Percentiles rank a stretch among this genome's conserved stretches.
Conservation (phyloP, 352 stramenopile genomes). For the Elongisporangium undulatum region DNA sequence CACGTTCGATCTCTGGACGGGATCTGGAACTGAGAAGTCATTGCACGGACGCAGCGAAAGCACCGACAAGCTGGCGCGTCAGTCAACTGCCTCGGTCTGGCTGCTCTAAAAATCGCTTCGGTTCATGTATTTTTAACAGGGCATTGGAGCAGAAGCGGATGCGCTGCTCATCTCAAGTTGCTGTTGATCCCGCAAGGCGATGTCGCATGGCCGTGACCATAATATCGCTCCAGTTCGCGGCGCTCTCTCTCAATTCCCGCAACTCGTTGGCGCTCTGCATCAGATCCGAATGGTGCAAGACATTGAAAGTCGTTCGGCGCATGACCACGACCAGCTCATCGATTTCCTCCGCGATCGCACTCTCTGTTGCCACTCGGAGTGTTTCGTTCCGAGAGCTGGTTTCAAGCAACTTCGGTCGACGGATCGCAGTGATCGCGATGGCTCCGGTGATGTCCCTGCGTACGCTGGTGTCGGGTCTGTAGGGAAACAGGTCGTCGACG, state of each 20-base stretch:
- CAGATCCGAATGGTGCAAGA: slow-evolving; percentile 25
- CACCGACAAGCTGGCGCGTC: no score
- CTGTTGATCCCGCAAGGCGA: background rate
- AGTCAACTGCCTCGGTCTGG: no score
- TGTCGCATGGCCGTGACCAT: slow-evolving; percentile 1
- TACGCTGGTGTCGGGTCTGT: slow-evolving; percentile 29
- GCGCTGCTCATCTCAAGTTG: no score
- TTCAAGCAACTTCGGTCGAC: no score
- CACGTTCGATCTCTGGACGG: no score
- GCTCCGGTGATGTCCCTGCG: slow-evolving; percentile 42
- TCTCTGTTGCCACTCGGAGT: background rate
- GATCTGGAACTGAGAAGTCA: no score
- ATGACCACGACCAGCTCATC: slow-evolving; percentile 27
- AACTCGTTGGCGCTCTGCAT: slow-evolving; percentile 7
- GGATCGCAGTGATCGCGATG: slow-evolving; percentile 25
- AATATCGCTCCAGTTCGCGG: background rate
- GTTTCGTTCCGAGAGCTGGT: no score
- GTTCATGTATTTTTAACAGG: no score
- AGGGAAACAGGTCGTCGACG: slow-evolving; percentile 48
- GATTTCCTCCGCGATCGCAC: no score
- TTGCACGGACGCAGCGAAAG: no score
- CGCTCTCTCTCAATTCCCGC: slow-evolving; percentile 8
- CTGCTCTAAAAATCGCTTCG: no score
- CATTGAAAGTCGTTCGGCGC: slow-evolving; percentile 23
- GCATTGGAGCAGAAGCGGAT: no score